A percentile compares a stretch with the other conserved stretches of the same genome.
phyloP scores from a whole-genome alignment of 148 eudicot species.

The Cornus florida region DNA sequence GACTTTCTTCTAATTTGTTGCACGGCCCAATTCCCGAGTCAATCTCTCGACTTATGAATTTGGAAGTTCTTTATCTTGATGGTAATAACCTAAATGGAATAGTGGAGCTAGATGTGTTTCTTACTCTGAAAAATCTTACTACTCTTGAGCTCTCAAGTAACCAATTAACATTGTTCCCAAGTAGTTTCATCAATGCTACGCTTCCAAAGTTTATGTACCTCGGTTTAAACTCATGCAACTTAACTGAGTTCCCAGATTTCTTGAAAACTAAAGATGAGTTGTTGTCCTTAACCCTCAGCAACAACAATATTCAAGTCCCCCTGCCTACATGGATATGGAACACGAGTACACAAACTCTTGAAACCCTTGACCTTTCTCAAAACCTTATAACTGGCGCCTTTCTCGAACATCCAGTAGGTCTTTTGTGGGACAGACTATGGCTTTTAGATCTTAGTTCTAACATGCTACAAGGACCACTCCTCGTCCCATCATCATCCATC shows the following conservation, averaged over 20 bases:
- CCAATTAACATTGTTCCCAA: background rate
- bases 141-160: background rate
- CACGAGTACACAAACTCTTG: constrained; percentile 9
- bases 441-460: too few species aligned
- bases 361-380: background rate
- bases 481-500: constrained; percentile 11
- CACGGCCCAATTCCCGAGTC: constrained; percentile 9
- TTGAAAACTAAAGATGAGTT: background rate
- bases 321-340: constrained; percentile 28
- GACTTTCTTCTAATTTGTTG: constrained; percentile 6
- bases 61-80: background rate
- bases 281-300: background rate
- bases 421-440: too few species aligned
- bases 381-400: too few species aligned
- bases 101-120: constrained; percentile 1
- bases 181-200: background rate
- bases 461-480: too few species aligned
- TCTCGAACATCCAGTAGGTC: too few species aligned
- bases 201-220: background rate
- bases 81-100: background rate
- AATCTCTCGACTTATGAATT: constrained; percentile 1
- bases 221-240: constrained; percentile 20
- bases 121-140: background rate
- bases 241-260: constrained; percentile 16
- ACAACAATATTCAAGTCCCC: background rate